A percentile compares a stretch with the other conserved stretches of the same genome.
phyloP scores from a whole-genome alignment of 371 early-diverging fungal genomes.

The Mucor irregularis region DNA sequence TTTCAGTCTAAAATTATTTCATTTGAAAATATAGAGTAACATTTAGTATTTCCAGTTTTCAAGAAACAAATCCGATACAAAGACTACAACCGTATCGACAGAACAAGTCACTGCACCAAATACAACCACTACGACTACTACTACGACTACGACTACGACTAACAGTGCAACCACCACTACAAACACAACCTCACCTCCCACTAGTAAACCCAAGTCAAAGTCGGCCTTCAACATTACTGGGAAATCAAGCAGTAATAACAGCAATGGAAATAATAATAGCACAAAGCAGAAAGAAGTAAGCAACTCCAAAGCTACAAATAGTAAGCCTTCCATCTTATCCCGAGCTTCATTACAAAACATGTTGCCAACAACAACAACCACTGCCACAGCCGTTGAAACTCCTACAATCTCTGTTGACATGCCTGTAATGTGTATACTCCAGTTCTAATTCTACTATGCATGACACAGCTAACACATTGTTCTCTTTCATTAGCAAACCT shows the following conservation, averaged over 20 bases:
- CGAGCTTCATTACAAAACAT: constrained; percentile 24
- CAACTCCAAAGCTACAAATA: not conserved
- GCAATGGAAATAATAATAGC: not conserved
- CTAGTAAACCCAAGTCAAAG: constrained; percentile 1
- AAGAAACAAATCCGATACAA: constrained; percentile 29
- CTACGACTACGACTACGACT: not conserved
- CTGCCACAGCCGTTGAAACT: constrained; percentile 6
- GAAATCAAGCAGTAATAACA: no score
- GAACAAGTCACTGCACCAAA: not conserved
- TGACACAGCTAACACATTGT: no score
- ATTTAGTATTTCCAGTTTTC: constrained; percentile 28
- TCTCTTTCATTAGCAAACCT: not conserved
- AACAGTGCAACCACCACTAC: not conserved
- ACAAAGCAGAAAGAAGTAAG: not conserved
- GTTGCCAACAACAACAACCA: constrained; percentile 15
- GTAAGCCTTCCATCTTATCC: constrained; percentile 18
- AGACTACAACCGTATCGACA: constrained; percentile 5
- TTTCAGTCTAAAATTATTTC: not conserved
- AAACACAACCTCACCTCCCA: not conserved
- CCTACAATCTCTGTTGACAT: constrained; percentile 5
- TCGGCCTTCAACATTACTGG: no score
- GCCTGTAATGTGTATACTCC: not conserved
- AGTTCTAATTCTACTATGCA: no score
- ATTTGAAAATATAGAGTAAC: not conserved
- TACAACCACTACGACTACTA: not conserved